Percentiles rank a stretch among this genome's conserved stretches.
These are phyloP conservation scores for Gossypium rotundifolium DNA, from an alignment of 345 rosid species.

Conservation along the genomic window DNA sequence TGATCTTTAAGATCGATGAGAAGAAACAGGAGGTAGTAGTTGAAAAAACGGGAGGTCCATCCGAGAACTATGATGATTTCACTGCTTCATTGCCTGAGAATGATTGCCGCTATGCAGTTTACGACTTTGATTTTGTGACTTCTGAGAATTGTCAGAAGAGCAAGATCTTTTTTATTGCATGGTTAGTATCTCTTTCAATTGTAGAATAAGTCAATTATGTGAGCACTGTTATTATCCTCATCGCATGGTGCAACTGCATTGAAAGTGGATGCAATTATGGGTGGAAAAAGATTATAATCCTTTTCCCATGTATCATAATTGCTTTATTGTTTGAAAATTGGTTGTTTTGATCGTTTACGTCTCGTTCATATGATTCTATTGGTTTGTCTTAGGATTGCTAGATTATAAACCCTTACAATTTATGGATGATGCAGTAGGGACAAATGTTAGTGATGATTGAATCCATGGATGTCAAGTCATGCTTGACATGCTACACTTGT, in stretches of 20 bases:
- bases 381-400: too few species aligned
- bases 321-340: not conserved
- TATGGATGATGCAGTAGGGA: too few species aligned
- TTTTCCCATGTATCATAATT: not conserved
- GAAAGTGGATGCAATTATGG: not conserved
- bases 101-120: slow-evolving; percentile 78
- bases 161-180: slow-evolving; percentile 76
- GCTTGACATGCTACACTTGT: too few species aligned
- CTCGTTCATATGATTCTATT: too few species aligned
- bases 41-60: slow-evolving; percentile 59
- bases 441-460: too few species aligned
- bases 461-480: too few species aligned
- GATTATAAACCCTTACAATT: too few species aligned
- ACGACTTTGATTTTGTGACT: slow-evolving; percentile 64
- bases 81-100: slow-evolving; percentile 60
- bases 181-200: slow-evolving; percentile 32
- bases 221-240: not conserved
- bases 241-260: not conserved
- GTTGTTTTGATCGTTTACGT: too few species aligned
- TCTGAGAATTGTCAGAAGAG: slow-evolving; percentile 76
- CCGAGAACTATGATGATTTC: slow-evolving; percentile 69
- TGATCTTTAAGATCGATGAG: slow-evolving; percentile 61
- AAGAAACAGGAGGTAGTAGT: slow-evolving; percentile 55
- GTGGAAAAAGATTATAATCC: not conserved
- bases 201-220: not conserved